Base-by-base conservation (phyloP, 2,329 filamentous ascomycete genomes). In the Curvularia eragrostidis region DNA sequence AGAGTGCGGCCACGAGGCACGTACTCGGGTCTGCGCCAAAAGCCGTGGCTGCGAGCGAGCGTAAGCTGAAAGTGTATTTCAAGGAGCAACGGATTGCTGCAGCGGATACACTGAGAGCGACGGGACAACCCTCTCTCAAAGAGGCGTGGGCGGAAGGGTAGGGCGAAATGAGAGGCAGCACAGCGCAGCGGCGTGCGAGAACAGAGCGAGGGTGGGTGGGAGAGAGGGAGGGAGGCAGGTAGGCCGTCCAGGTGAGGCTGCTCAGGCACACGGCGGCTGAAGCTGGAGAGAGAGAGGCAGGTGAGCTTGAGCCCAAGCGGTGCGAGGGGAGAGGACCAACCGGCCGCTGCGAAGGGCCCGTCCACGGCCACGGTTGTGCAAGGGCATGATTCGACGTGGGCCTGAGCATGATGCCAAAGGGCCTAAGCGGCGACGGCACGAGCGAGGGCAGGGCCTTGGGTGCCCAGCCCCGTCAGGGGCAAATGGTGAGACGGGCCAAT, bases 111-210 rank as follows among this genome's bases (percentile, higher is more conserved):
- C 61, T 43, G 57, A 52, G 58, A 67, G 65, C 65, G 64, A 67
- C 58, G 63, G 59, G 58, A 52, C 42, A 48, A 65, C 61, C 46
- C 70, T 76, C 73, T 77, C 56, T 77, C 74, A 75, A 77, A 77
- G 74, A 75, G 73, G 66, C 53, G 56, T 39, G 48, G 23, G 38
- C 46, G 56, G 57, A 65, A 60, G 46, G 48, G 60, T 52, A 56
- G 49, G 62, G 52, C 55, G 49, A 66, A 75, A 74, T 51, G 73
- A 74, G 66, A 67, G 73, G 62, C 69, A 72, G 69, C 71, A 74
- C 72, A 68, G 72, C 72, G 54, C 70, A 69, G 72, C 72, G 63
- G 74, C 71, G 71, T 71, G 70, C 68, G 42, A 50, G 55, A 48
- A 56, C 43, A 38, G 52, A 60, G 51, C 43, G 52, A 60, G 51